Evolutionary conservation across 441 rosid species (phyloP), one percentile per base, ranked within the genome.

Genomic region (Rhodomyrtus psidioides): DNA sequence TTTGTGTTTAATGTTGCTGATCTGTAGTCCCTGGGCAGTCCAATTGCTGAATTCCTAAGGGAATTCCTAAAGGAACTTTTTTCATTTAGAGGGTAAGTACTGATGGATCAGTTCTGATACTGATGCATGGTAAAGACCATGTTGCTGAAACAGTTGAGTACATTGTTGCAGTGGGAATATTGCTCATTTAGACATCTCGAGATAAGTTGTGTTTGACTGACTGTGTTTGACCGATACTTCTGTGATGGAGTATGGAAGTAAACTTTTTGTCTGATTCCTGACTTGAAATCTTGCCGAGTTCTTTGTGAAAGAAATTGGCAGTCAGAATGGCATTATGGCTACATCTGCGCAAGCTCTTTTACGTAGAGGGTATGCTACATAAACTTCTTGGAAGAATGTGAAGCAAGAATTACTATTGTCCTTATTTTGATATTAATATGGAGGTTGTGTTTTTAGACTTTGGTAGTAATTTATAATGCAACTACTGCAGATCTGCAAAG

Each of bases 341-440:
- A 97, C 94, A 57, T 92, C 99, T 89, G 98, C 98, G 23, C 99
- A 97, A 93, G 99, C 96, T 56, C 90, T 97, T 83, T 92, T 97
- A 46, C 98, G 96, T 82, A 97, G 96, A 93, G 99, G 99, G 99
- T 97, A n/a, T n/a, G n/a, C n/a, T n/a, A 39, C 58, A 53, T 59
- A 56, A n/a, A 9, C 54, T 56, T 82, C 28, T 46, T 12, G n/a
- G 34, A n/a, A 34, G 79, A 65, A 65, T 65, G 60, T 42, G 24
- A 65, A 34, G 49, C 79, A 19, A 65, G 15, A 65, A 17, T 62
- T 19, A 23, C 23, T 55, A 21, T 55, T 55, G 2, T 23, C 9
- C 12, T 9, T 21, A 0, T 65, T 62, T 65, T 34, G 49, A 26
- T 34, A n/a, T n/a, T n/a, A n/a, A n/a, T 2, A 0, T 26, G 49